Conservation (phyloP, 2,329 filamentous ascomycete genomes). For the Monosporascus sp. region DNA sequence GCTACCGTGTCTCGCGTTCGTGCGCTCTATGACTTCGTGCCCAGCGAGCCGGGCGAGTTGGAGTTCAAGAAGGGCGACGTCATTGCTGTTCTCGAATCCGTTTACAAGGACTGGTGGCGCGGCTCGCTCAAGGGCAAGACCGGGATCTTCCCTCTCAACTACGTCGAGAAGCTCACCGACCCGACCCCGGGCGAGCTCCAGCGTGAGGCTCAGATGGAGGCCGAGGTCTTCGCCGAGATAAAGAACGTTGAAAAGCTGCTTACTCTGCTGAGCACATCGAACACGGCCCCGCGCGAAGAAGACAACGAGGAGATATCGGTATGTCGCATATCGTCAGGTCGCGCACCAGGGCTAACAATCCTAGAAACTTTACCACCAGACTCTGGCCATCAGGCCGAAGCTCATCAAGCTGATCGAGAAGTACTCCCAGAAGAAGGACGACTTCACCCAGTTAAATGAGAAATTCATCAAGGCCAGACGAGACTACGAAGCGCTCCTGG, state of each 20-base stretch:
- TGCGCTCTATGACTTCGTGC: conserved; percentile 90
- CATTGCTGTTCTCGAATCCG: conserved; percentile 93
- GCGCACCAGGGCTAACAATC: conserved; percentile 25
- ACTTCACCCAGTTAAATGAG: conserved; percentile 97
- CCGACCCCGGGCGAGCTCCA: conserved; percentile 92
- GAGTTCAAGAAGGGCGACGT: conserved; percentile 96
- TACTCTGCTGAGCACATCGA: conserved; percentile 84
- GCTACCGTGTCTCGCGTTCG: conserved; percentile 93
- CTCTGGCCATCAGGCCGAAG: conserved; percentile 89
- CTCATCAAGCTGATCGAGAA: conserved; percentile 97
- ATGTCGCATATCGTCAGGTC: conserved; percentile 21
- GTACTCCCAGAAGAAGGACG: conserved; percentile 99
- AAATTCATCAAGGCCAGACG: conserved; percentile 98
- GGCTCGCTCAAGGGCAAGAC: conserved; percentile 90
- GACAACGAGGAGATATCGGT: conserved; percentile 97
- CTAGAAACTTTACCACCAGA: conserved; percentile 81
- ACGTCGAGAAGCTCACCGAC: conserved; percentile 94
- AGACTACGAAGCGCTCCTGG: conserved; percentile 93
- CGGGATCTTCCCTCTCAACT: conserved; percentile 97
- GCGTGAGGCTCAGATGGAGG: conserved; percentile 92
- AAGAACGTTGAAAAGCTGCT: conserved; percentile 66
- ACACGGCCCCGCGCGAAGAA: conserved; percentile 71
- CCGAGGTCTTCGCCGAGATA: conserved; percentile 60
- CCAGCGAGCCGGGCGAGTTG: conserved; percentile 88
- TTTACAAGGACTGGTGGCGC: conserved; percentile 99